Base-by-base conservation (phyloP, 2,329 filamentous ascomycete genomes). In the Diaporthe ampelina region DNA sequence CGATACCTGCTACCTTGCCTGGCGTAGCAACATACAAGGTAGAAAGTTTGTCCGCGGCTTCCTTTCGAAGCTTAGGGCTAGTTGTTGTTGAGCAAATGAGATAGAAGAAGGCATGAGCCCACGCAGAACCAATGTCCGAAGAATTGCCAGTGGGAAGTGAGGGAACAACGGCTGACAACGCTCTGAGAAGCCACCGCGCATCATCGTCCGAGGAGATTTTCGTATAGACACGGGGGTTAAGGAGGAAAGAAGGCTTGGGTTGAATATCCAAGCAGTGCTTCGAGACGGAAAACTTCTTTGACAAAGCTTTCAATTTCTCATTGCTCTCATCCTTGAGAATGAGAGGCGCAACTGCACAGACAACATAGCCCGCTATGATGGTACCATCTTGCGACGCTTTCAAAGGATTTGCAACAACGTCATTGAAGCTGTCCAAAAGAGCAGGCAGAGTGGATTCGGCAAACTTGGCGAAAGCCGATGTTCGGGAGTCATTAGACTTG, bases 71-170 rank as follows among this genome's bases (percentile, higher is more conserved):
- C 50, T 86, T 86, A 3, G 92, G 87, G 17, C 92, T 87, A 26
- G 94, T 85, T 17, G 82, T 86, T 19, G 90, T 84, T 1, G 92
- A 91, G 59, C 92, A 91, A 59, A 96, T 89, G 21, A 94, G 85
- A 81, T 94, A 97, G n/a, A 98, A 91, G 74, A 96, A 90, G 2
- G 94, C 92, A 79, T 97, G 94, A 19, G 94, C 92, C 97, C 96
- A 99, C 21, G 92, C 91, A 70, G 90, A 83, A 75, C 88, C 88
- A n/a, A 90, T 85, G 13, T 89, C 84, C 19, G 85, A 84, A 9
- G 82, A 79, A 5, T 85, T 81, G 17, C 87, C 84, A 37, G 89
- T 85, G 17, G 85, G 84, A 4, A 95, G 81, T 24, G 87, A 85
- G 21, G 86, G 81, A 21, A 91, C 88, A 21, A 93, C 84, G 35